Conservation (phyloP, 495 filamentous ascomycete genomes). For the Hyaloscypha finlandica region DNA sequence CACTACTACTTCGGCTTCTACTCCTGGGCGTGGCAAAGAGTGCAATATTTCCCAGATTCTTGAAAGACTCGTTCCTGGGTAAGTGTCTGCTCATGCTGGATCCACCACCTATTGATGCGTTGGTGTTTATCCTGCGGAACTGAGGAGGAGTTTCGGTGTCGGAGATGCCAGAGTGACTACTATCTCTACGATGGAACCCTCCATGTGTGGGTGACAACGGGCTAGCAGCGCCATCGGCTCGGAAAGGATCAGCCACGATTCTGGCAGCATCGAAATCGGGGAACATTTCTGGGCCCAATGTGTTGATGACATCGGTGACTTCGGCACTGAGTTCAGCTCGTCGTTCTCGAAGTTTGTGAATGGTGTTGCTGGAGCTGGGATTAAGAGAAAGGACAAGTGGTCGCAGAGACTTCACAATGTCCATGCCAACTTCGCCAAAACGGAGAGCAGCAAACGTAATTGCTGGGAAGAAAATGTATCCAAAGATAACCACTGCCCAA, state of each 20-base stretch:
- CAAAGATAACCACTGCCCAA: slow-evolving; percentile 70
- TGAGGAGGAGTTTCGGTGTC: slow-evolving; percentile 24
- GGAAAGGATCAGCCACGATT: slow-evolving; percentile 61
- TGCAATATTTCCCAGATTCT: slow-evolving; percentile 79
- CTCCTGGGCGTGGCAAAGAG: slow-evolving; percentile 87
- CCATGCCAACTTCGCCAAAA: slow-evolving; percentile 97
- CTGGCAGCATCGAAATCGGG: slow-evolving; percentile 89
- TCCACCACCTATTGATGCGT: slow-evolving; percentile 27
- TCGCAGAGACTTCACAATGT: slow-evolving; percentile 91
- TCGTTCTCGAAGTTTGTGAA: slow-evolving; percentile 74
- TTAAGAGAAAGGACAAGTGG: slow-evolving; percentile 88
- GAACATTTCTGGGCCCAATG: slow-evolving; percentile 93
- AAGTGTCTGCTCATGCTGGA: slow-evolving; percentile 39
- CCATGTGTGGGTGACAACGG: slow-evolving; percentile 25
- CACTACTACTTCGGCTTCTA: slow-evolving; percentile 71
- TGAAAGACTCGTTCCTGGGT: slow-evolving; percentile 90
- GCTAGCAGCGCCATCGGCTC: slow-evolving; percentile 15
- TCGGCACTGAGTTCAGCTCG: slow-evolving; percentile 75
- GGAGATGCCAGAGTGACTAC: slow-evolving; percentile 30
- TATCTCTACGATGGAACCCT: slow-evolving; percentile 27
- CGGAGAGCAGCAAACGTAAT: slow-evolving; percentile 93
- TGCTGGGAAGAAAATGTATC: slow-evolving; percentile 78
- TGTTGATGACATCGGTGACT: slow-evolving; percentile 91
- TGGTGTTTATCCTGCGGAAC: slow-evolving; percentile 12
- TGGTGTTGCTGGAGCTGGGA: slow-evolving; percentile 79